Evolutionary conservation across 2,329 filamentous ascomycete species (phyloP), one percentile per base, ranked within the genome.

Genomic region (Trichoderma polysporum): DNA sequence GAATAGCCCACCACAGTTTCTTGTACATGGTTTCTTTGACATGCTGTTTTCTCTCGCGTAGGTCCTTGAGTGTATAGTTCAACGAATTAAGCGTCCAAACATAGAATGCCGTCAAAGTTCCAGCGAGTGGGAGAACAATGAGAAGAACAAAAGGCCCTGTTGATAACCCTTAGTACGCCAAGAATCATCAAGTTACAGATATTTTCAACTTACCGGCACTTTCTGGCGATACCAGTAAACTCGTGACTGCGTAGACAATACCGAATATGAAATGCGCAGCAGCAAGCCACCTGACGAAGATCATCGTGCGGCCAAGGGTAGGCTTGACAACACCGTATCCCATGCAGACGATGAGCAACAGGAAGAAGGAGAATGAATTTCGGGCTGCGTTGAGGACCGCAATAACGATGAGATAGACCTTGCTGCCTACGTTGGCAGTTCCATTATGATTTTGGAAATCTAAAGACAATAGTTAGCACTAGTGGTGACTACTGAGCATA

Each of bases 311-410:
- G 67, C 95, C 95, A 4, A 99, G 86, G 2, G 91, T 93, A 2
- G 90, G 91, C 81, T 98, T 98, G 71, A 99, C 96, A 27, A 99
- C 96, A 73, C 95, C 95, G 74, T 99, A 99, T 35, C 95, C 95
- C 95, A 99, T 99, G 79, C 95, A 99, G 35, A 99, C 95, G 72
- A 99, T 98, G 62, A 99, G 88, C 9, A 99, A 86, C 58, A 99
- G 84, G 84, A 99, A 99, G 84, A 99, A 99, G 0, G 94, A 97
- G 78, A 99, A 98, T 0, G 94, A 97, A 79, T 98, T 99, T 70
- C 95, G 88, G 66, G 90, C 94, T 5, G 95, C 95, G 76, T 97
- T 98, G 52, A 99, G 85, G 27, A 98, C 85, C 41, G 93, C 93
- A n/a, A 97, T 94, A 27, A 97, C 81, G 19, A 97, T 88, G 80